Percentiles rank a stretch among this genome's conserved stretches.
Evolutionary conservation across 2,329 filamentous ascomycete genomes (phyloP).

Genomic region (Cylindrodendrum hubeiense): DNA sequence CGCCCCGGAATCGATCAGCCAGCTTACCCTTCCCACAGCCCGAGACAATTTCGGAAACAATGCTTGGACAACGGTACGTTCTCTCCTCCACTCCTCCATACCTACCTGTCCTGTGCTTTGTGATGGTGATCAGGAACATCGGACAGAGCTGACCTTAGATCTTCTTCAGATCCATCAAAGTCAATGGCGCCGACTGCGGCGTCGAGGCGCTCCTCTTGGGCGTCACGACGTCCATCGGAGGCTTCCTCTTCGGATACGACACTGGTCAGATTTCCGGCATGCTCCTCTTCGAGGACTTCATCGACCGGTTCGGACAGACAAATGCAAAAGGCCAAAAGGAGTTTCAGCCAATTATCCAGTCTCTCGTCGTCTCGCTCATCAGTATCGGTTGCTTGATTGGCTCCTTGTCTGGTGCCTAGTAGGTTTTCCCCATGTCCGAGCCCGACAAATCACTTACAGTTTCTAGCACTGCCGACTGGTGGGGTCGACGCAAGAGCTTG

Average conservation of each 20-base stretch:
- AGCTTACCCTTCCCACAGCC: constrained; percentile 11
- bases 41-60: constrained; percentile 33
- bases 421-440: constrained; percentile 20
- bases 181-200: constrained; percentile 59
- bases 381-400: constrained; percentile 69
- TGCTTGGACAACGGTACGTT: constrained; percentile 42
- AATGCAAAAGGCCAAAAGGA: constrained; percentile 53
- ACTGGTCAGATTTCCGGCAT: constrained; percentile 70
- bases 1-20: neutral
- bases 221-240: constrained; percentile 67
- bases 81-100: too few species aligned
- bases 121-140: neutral
- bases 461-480: constrained; percentile 65
- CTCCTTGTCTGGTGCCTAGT: constrained; percentile 64
- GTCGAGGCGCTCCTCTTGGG: constrained; percentile 59
- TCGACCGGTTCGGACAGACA: constrained; percentile 65
- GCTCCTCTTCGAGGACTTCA: constrained; percentile 65
- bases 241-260: constrained; percentile 74
- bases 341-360: constrained; percentile 58
- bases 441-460: constrained; percentile 16
- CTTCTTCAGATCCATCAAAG: constrained; percentile 51
- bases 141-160: constrained; percentile 13
- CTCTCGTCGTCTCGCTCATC: constrained; percentile 68
- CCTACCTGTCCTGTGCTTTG: neutral
- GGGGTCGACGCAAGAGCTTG: constrained; percentile 69